phyloP scores from a whole-genome alignment of 768 basidiomycete genomes.

The Tulasnella sp. region DNA sequence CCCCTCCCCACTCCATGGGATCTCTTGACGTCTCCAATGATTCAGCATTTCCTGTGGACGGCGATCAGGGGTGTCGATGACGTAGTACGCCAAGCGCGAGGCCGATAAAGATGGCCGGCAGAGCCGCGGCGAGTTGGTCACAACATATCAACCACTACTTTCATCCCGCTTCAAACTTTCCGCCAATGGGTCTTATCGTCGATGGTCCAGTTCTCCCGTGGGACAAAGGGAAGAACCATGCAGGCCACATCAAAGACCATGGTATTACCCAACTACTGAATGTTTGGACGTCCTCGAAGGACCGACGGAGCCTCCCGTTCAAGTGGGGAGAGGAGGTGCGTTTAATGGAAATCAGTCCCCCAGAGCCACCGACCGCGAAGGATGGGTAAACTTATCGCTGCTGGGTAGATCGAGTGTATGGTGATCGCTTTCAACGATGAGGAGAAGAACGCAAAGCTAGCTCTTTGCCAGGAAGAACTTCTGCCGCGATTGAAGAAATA shows the following conservation, averaged over 20 bases:
- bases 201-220: slow-evolving; percentile 56
- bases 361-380: background rate
- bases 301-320: slow-evolving; percentile 84
- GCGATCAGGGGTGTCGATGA: background rate
- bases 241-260: slow-evolving; percentile 84
- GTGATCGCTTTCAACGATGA: slow-evolving; percentile 78
- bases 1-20: too few relatives aligned
- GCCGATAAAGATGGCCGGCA: background rate
- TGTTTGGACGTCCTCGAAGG: slow-evolving; percentile 88
- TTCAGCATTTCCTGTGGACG: background rate
- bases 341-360: background rate
- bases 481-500: background rate
- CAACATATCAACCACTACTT: background rate
- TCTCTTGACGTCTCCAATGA: background rate
- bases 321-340: slow-evolving; percentile 97
- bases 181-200: background rate
- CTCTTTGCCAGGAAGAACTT: slow-evolving; percentile 80
- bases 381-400: background rate
- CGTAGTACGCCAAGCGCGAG: background rate
- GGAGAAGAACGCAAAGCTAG: slow-evolving; percentile 75
- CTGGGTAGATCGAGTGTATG: slow-evolving; percentile 85
- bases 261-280: slow-evolving; percentile 94
- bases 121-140: background rate
- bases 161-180: background rate
- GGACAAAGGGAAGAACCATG: slow-evolving; percentile 80